Evolutionary conservation across 176 grass and related monocot genomes (phyloP), one percentile per base, ranked within the genome.

Genomic region (Ananas comosus): DNA sequence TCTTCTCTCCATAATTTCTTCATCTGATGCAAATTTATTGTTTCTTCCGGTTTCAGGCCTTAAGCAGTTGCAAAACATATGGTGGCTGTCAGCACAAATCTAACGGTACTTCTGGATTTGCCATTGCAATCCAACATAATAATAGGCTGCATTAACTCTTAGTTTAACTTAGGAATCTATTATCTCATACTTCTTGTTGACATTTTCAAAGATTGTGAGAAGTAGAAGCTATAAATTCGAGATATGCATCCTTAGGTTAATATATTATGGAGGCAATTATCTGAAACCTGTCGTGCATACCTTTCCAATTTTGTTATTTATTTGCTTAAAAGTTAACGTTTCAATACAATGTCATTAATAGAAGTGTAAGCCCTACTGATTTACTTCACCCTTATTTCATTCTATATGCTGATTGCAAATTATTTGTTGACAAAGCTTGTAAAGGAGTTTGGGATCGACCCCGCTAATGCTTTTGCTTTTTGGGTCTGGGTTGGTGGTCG

Each of bases 401-500:
- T 48, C 13, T 50, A 14, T 49, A 18, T 13, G 29, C 29, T 33
- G 29, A 33, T n/a, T 73, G 33, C 63, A 66, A 59, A 59, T 9
- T 59, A 59, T 9, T 59, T 21, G 9, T 21, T 18, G 10, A 17
- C 10, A 18, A n/a, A 59, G 94, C 90, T 99, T 84, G 94, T 99
- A 50, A 80, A 93, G 74, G 72, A 91, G 70, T 99, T 99, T 16
- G 89, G 90, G 71, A 99, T 99, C 10, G 87, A 99, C 74, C 89
- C 94, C 67, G 88, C 83, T 74, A 99, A 99, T 78, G 82, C 89
- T 53, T 93, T 99, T 90, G 94, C 84, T 75, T 99, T 99, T 59
- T 99, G 89, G 89, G 94, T 93, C 82, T 99, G 94, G 94, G 94
- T 99, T 86, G 89, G 94, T 1, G 94, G 94, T 53, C 89, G 94